phyloP scores from a whole-genome alignment of 352 stramenopile species.

The Phytophthora crassamura region DNA sequence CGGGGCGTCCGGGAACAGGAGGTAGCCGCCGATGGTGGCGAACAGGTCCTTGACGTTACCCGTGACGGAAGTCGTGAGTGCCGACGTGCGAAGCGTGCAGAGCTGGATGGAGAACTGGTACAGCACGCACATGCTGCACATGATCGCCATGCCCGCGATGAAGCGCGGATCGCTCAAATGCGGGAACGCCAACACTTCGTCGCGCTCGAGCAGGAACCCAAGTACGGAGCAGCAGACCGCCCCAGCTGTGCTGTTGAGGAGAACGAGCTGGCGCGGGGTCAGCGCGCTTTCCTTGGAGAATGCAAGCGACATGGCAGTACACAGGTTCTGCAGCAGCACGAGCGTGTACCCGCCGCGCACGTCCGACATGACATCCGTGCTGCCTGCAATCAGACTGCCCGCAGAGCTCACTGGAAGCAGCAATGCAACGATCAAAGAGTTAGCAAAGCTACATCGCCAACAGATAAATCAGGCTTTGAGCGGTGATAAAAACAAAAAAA shows the following conservation, averaged over 20 bases:
- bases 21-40: slow-evolving; percentile 64
- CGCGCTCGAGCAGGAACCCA: slow-evolving; percentile 48
- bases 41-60: slow-evolving; percentile 80
- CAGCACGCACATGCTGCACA: slow-evolving; percentile 73
- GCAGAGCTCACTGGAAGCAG: slow-evolving; percentile 56
- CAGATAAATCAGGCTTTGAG: not conserved
- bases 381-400: slow-evolving; percentile 65
- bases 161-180: slow-evolving; percentile 41
- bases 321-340: slow-evolving; percentile 77
- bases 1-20: slow-evolving; percentile 65
- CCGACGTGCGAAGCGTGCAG: slow-evolving; percentile 73
- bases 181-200: slow-evolving; percentile 45
- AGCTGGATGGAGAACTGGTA: slow-evolving; percentile 81
- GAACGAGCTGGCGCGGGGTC: slow-evolving; percentile 57
- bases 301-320: slow-evolving; percentile 61
- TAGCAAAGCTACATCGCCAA: not conserved
- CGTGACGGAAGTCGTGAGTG: slow-evolving; percentile 76
- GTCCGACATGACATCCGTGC: slow-evolving; percentile 58
- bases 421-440: slow-evolving; percentile 8
- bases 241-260: slow-evolving; percentile 60
- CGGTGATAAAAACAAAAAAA: not conserved
- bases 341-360: slow-evolving; percentile 54
- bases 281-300: slow-evolving; percentile 74
- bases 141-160: slow-evolving; percentile 42
- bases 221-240: slow-evolving; percentile 50